Evolutionary conservation across 2,329 filamentous ascomycete species (phyloP), one percentile per base, ranked within the genome.

Genomic region (Fusarium solani-melongenae): DNA sequence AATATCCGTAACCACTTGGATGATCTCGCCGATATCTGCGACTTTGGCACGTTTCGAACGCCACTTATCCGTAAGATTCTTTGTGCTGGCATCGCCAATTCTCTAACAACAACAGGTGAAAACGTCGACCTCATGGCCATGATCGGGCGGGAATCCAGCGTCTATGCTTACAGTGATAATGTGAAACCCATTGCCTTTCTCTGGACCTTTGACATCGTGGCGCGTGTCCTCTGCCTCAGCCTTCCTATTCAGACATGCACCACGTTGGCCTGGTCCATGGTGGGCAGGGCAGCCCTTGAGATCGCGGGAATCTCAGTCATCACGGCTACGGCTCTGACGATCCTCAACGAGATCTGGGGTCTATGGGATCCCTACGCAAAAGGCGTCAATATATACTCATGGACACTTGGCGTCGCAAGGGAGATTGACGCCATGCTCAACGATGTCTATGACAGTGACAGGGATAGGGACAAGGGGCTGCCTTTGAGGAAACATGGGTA

Each of bases 391-490:
- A 74, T 61, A 24, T 75, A 71, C 53, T 55, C 72, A 17, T 81
- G 76, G 75, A 78, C 76, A 1, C 63, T 79, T 20, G 76, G 77
- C 4, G 71, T 80, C n/a, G 79, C 78, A 3, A 73, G 38, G 12
- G 79, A 80, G 49, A 70, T 80, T 61, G 79, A 80, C 64, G 64
- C 66, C 24, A 74, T 80, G 66, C 34, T 80, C 36, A 76, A 78
- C 31, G 77, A 80, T 27, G 79, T 74, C 60, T 70, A 76, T 57
- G 77, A 78, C 59, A 44, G 64, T 17, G 75, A 78, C 6, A 33
- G 51, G 12, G 56, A 51, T 31, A 46, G 24, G 36, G 3, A 53
- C 66, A 14, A 17, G 66, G 12, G 56, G 8, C 14, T 14, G 11
- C 41, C 20, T 11, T 17, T 51, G 22, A 51, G 59, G 34, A 11